Percentiles rank a stretch among this genome's conserved stretches.
Conservation (phyloP, 441 rosid species). For the Mallotus repandus region DNA sequence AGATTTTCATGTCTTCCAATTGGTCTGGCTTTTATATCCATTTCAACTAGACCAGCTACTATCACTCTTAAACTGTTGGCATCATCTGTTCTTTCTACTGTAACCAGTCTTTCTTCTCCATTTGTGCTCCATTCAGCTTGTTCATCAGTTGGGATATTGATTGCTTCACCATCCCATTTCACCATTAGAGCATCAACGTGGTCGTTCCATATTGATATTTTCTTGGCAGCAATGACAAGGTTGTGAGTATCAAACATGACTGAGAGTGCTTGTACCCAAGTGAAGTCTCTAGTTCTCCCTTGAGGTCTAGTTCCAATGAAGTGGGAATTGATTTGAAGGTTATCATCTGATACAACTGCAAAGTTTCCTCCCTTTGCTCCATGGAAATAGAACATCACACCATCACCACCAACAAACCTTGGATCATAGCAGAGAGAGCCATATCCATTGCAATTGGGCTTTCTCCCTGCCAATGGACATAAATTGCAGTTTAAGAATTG, state of each 20-base stretch:
- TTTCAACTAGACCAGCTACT: constrained; percentile 53
- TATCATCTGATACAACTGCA: constrained; percentile 70
- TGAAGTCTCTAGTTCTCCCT: constrained; percentile 80
- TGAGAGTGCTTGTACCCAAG: constrained; percentile 85
- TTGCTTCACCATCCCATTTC: constrained; percentile 41
- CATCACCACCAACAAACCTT: constrained; percentile 82
- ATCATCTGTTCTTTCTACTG: constrained; percentile 71
- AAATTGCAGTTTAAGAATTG: too few relatives aligned
- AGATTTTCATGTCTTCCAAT: constrained; percentile 68
- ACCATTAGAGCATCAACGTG: constrained; percentile 47
- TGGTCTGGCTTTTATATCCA: constrained; percentile 59
- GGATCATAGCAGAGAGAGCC: constrained; percentile 91
- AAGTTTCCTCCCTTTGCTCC: constrained; percentile 83
- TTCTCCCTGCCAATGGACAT: constrained; percentile 53
- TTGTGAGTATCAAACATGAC: constrained; percentile 65
- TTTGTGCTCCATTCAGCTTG: constrained; percentile 56
- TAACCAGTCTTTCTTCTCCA: constrained; percentile 34
- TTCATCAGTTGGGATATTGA: constrained; percentile 46
- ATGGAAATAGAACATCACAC: constrained; percentile 90
- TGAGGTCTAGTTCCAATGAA: constrained; percentile 75
- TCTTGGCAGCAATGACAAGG: constrained; percentile 61
- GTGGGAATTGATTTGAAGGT: constrained; percentile 85
- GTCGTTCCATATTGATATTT: constrained; percentile 53
- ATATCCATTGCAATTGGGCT: constrained; percentile 65
- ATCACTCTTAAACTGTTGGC: constrained; percentile 51